phyloP scores from a whole-genome alignment of 2,329 filamentous ascomycete species.

The Aspergillus hortae region DNA sequence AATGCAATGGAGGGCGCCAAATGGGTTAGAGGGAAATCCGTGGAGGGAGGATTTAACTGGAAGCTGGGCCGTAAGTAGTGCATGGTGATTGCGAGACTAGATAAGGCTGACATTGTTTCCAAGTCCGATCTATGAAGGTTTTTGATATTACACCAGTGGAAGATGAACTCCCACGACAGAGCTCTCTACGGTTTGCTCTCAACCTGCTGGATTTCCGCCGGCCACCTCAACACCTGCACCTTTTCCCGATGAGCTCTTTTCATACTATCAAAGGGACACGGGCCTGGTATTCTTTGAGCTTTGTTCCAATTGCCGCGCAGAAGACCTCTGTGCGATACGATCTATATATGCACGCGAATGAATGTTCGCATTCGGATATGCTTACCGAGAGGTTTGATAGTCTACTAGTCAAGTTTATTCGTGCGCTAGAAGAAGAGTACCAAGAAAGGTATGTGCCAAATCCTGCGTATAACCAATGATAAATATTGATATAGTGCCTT shows the following conservation, averaged over 20 bases:
- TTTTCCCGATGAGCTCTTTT: constrained; percentile 25
- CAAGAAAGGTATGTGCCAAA: too few species aligned
- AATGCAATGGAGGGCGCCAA: constrained; percentile 11
- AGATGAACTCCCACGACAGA: not conserved
- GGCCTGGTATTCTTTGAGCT: constrained; percentile 22
- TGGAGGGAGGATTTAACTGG: constrained; percentile 33
- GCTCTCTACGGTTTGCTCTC: not conserved
- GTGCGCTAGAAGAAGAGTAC: too few species aligned
- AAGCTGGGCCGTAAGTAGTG: constrained; percentile 26
- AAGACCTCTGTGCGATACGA: constrained; percentile 31
- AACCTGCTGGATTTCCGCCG: not conserved
- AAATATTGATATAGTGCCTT: too few species aligned
- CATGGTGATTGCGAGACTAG: not conserved
- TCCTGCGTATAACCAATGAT: too few species aligned
- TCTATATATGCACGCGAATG: constrained; percentile 15
- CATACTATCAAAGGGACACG: constrained; percentile 15
- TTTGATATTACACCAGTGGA: not conserved
- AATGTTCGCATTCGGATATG: not conserved
- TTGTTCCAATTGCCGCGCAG: constrained; percentile 23
- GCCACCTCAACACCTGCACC: not conserved
- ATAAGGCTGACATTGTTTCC: not conserved
- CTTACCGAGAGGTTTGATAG: not conserved
- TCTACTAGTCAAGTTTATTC: too few species aligned
- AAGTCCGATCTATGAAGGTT: constrained; percentile 7
- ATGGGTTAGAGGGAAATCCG: constrained; percentile 26